These are phyloP conservation scores for Solanum dulcamara DNA, from an alignment of 257 asterid species.

Conservation along the genomic window DNA sequence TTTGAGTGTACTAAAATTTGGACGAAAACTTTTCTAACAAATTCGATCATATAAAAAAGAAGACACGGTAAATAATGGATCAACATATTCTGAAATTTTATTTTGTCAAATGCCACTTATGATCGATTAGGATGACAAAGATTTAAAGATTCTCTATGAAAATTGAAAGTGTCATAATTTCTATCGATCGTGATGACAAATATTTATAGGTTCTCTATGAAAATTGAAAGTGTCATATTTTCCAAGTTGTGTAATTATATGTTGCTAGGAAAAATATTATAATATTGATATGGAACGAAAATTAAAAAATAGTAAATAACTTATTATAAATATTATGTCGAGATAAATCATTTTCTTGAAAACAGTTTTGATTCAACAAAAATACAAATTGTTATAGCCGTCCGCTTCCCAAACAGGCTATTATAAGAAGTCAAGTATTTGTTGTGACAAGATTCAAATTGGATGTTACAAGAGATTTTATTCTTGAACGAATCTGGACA, in stretches of 20 bases:
- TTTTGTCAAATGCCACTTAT: background rate
- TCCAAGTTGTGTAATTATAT: background rate
- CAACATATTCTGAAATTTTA: background rate
- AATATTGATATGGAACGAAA: background rate
- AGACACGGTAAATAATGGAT: too few species aligned
- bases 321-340: background rate
- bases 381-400: background rate
- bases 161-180: background rate
- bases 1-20: background rate
- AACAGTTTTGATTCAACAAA: background rate
- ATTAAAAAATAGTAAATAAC: background rate
- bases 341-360: background rate
- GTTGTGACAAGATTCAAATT: background rate
- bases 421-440: background rate
- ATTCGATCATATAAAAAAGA: too few species aligned
- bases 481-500: background rate
- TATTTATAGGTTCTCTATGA: background rate
- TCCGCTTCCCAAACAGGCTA: background rate
- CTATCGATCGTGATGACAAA: too few species aligned
- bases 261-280: background rate
- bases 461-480: background rate
- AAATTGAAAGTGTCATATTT: background rate
- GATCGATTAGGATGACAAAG: background rate
- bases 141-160: background rate
- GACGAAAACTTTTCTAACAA: too few species aligned